Evolutionary conservation across 441 rosid genomes (phyloP), one percentile per base, ranked within the genome.

Genomic region (Rhodomyrtus psidioides): DNA sequence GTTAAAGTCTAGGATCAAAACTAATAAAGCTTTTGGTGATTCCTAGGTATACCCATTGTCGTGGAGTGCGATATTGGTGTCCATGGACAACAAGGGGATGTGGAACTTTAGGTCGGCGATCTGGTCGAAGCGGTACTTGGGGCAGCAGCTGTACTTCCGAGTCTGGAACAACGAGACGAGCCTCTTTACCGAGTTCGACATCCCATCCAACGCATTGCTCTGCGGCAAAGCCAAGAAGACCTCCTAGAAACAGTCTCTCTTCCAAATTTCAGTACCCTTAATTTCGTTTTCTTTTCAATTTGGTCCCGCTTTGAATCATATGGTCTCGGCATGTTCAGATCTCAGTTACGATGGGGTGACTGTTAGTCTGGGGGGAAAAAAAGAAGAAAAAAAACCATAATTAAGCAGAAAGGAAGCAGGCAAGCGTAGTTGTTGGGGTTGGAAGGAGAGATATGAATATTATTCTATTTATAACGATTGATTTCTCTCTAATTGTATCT

Each of bases 21-120:
- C 51, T 49, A 49, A 49, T 10, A 49, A 10, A 10, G 12, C 51
- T 44, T 21, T 70, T 34, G 79, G n/a, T 13, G 39, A 19, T 70
- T 34, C 39, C 79, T 70, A 86, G 87, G 84, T 82, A 21, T 86
- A 86, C 53, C 87, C 70, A 14, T 42, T 27, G 53, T 82, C 84
- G n/a, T 86, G 87, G 87, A 86, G 84, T 65, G 82, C 87, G 5
- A 86, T 86, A 60, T 19, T 86, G 46, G 85, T 86, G 53, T 21
- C 87, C 9, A 1, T 86, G 39, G 87, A 86, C 62, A 86, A 86
- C 84, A 86, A 86, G 81, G 87, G 87, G 58, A 82, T 86, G 87
- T 86, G 87, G 87, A 86, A 86, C 87, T 62, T 86, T 70, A 53
- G 87, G 74, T 86, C 87, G 26, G 87, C 84, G 51, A 82, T 86